Evolutionary conservation across 176 grass and related monocot genomes (phyloP), one percentile per base, ranked within the genome.

Genomic region (Aechmea fasciata): DNA sequence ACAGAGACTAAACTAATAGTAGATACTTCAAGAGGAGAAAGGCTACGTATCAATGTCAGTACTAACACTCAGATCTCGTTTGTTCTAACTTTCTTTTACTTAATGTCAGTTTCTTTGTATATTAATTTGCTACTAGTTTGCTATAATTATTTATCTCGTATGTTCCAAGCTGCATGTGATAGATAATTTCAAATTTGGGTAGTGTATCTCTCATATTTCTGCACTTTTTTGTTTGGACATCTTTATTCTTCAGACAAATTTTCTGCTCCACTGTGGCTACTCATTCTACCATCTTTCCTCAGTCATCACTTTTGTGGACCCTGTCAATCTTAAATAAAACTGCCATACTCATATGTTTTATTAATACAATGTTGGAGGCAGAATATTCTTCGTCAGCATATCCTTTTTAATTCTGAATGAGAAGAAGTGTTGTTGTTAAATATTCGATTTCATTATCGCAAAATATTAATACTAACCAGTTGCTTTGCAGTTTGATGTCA

Each of bases 21-120:
- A 75, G 95, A 99, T 79, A 99, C 87, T 49, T 99, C 95, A 66
- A 93, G 95, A 87, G 95, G 95, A 29, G 95, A 99, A 81, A 88
- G 87, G 66, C 82, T 99, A 14, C 86, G 82, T 64, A 93, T 99
- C 50, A 99, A 94, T 75, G 94, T 97, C 66, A 87, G 89, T 90
- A 72, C 11, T 20, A 65, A 83, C 80, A 59, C 28, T 66, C 14
- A 76, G 5, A 61, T 10, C 65, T 63, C 9, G 18, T 1, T 19
- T 41, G 10, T 50, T 76, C 20, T n/a, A 70, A 62, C 19, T 65
- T 78, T 69, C 71, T 18, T 57, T 61, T 12, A 69, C 14, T 69
- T 76, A 26, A 9, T 17, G 62, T 57, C 52, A 22, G 2, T 11
- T 63, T 18, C 24, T 68, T 9, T 74, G 4, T 24, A 48, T 11